phyloP scores from a whole-genome alignment of 176 grass and related monocot genomes.

The Avena insularis region DNA sequence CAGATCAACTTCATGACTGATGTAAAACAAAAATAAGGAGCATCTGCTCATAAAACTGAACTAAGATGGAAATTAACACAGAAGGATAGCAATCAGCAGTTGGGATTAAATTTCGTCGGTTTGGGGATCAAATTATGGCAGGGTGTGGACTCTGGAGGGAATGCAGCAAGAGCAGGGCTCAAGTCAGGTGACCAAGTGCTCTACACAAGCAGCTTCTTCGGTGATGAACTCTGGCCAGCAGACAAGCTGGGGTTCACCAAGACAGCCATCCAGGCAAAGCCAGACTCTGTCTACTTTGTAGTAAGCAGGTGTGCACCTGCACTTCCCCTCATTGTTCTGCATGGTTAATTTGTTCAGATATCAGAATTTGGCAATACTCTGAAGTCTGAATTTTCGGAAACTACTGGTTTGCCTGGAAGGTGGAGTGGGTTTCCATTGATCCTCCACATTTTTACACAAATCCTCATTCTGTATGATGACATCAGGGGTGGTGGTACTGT shows the following conservation, averaged over 20 bases:
- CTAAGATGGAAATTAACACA: conserved; percentile 8
- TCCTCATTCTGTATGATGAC: conserved; percentile 28
- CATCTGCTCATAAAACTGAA: conserved; percentile 19
- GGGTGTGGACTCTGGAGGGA: conserved; percentile 87
- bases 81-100: neutral
- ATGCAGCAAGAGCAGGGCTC: conserved; percentile 83
- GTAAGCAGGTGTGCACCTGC: conserved; percentile 69
- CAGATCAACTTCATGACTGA: neutral
- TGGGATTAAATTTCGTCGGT: conserved; percentile 3
- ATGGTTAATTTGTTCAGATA: conserved; percentile 1
- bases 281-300: conserved; percentile 96
- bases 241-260: conserved; percentile 99
- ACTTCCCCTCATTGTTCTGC: neutral
- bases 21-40: neutral
- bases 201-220: conserved; percentile 97
- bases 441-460: neutral
- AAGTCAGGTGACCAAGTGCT: conserved; percentile 83
- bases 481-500: conserved; percentile 65
- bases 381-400: conserved; percentile 12
- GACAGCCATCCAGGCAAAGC: conserved; percentile 96
- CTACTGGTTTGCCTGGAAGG: neutral
- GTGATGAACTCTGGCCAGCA: conserved; percentile 95
- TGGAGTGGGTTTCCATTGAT: neutral
- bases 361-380: neutral
- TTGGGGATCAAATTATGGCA: conserved; percentile 37